Evolutionary conservation across 75 land plant species (phyloP).

Genomic region (Sequoia sempervirens): DNA sequence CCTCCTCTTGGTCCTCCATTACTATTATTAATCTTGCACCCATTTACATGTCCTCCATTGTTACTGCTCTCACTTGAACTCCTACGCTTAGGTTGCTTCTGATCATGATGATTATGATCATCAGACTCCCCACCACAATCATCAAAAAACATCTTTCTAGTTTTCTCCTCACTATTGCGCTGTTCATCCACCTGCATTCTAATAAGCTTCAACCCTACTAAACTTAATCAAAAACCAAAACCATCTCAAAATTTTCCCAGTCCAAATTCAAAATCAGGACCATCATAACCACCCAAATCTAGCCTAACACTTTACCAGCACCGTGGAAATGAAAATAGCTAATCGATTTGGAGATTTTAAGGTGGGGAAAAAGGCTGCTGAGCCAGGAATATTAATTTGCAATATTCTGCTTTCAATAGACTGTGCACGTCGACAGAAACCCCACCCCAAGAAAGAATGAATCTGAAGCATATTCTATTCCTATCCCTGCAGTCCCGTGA

Average conservation of each 20-base stretch:
- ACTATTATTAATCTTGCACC: not conserved
- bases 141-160: not conserved
- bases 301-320: not conserved
- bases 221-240: not conserved
- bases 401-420: too few relatives aligned
- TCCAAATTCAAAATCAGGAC: not conserved
- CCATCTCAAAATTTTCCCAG: not conserved
- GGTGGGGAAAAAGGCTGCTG: not conserved
- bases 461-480: too few relatives aligned
- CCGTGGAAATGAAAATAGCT: not conserved
- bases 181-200: conserved; percentile 9
- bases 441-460: not conserved
- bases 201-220: not conserved
- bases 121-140: not conserved
- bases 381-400: too few relatives aligned
- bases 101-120: not conserved
- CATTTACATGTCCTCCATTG: not conserved
- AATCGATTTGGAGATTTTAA: too few relatives aligned
- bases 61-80: conserved; percentile 8
- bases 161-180: not conserved
- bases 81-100: not conserved
- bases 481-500: too few relatives aligned
- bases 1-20: conserved; percentile 5
- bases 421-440: too few relatives aligned
- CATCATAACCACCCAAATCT: not conserved